Percentiles rank a stretch among this genome's conserved stretches.
Evolutionary conservation across 768 basidiomycete genomes (phyloP).

Genomic region (Clitopilus hobsonii): DNA sequence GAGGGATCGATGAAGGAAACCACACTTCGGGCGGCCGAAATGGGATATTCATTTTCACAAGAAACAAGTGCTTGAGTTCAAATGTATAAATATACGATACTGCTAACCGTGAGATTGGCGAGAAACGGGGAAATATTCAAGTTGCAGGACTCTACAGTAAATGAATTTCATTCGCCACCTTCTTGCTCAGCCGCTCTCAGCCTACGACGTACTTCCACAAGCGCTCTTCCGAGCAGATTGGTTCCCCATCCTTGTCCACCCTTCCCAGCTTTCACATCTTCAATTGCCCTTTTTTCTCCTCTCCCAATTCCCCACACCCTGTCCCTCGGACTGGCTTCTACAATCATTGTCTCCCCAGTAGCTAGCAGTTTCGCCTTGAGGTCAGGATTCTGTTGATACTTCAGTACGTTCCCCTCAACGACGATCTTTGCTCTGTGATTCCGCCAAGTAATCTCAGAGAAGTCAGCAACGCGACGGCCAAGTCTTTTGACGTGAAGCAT

Average conservation of each 20-base stretch:
- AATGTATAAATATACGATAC: too few relatives aligned
- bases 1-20: too few relatives aligned
- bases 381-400: slow-evolving; percentile 46
- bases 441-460: slow-evolving; percentile 47
- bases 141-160: too few relatives aligned
- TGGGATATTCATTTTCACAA: too few relatives aligned
- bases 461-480: slow-evolving; percentile 44
- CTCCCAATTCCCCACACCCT: slow-evolving; percentile 63
- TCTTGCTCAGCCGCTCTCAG: slow-evolving; percentile 18
- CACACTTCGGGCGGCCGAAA: too few relatives aligned
- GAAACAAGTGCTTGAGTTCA: too few relatives aligned
- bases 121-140: too few relatives aligned
- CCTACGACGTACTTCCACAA: slow-evolving; percentile 33
- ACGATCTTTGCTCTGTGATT: slow-evolving; percentile 44
- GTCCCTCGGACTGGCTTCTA: slow-evolving; percentile 58
- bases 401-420: slow-evolving; percentile 46
- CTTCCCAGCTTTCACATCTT: slow-evolving; percentile 12
- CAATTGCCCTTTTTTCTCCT: slow-evolving; percentile 43
- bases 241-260: slow-evolving; percentile 41
- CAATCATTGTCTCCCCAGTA: slow-evolving; percentile 44
- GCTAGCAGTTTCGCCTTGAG: slow-evolving; percentile 34
- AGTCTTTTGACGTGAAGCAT: slow-evolving; percentile 46
- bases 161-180: background rate
- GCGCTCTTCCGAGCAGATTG: slow-evolving; percentile 50
- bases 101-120: too few relatives aligned